Conservation (phyloP, 345 rosid genomes). For the Viola odorata region DNA sequence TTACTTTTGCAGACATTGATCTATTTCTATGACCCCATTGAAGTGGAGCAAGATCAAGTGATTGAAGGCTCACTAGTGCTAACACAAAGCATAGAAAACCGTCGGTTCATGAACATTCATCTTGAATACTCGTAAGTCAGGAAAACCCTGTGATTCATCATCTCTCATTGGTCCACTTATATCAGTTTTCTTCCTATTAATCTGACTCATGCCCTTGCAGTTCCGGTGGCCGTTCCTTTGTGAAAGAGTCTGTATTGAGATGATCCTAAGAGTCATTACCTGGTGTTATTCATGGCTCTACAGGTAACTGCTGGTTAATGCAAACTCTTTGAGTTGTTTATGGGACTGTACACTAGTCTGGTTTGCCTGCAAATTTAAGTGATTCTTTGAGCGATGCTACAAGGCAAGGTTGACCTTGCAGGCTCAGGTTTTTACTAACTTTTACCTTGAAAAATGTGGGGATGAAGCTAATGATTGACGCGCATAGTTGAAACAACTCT, state of each 20-base stretch:
- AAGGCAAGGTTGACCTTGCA: not conserved
- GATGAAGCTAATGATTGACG: not conserved
- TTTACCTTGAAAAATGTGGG: not conserved
- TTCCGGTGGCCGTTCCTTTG: slow-evolving; percentile 78
- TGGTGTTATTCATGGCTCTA: not conserved
- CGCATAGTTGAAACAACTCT: not conserved
- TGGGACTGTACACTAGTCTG: too few relatives aligned
- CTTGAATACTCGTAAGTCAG: slow-evolving; percentile 73
- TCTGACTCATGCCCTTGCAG: slow-evolving; percentile 39
- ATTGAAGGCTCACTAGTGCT: slow-evolving; percentile 77
- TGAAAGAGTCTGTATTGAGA: slow-evolving; percentile 66
- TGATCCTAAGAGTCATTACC: not conserved
- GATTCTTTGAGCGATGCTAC: not conserved
- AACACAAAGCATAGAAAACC: slow-evolving; percentile 86
- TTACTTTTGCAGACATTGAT: slow-evolving; percentile 68
- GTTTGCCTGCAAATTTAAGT: not conserved
- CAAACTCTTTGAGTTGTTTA: not conserved
- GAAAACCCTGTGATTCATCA: not conserved
- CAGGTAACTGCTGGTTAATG: not conserved
- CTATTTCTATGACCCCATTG: slow-evolving; percentile 86
- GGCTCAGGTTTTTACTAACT: not conserved
- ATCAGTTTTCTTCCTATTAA: not conserved
- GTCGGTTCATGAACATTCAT: slow-evolving; percentile 91
- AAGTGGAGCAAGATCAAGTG: slow-evolving; percentile 84
- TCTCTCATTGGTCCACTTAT: not conserved